phyloP scores from a whole-genome alignment of 2,329 filamentous ascomycete species.

The Stagonosporopsis tanaceti region DNA sequence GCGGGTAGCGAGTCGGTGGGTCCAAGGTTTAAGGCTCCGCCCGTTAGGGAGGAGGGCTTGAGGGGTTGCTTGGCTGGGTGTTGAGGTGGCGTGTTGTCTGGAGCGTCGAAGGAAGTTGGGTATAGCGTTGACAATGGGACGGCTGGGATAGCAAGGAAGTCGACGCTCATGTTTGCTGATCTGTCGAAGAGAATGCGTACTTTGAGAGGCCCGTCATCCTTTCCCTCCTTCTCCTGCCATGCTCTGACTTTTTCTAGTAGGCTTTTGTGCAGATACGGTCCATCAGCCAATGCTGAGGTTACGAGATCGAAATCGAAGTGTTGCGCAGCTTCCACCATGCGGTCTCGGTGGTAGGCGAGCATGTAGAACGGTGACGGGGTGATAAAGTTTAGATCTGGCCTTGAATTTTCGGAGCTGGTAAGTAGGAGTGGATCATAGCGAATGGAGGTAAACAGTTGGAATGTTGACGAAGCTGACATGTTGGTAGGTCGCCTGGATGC shows the following conservation, averaged over 20 bases:
- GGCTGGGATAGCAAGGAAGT: slow-evolving; percentile 50
- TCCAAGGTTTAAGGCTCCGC: slow-evolving; percentile 45
- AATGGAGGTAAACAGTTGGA: slow-evolving; percentile 51
- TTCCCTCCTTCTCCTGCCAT: slow-evolving; percentile 27
- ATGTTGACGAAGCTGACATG: slow-evolving; percentile 36
- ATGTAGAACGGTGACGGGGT: slow-evolving; percentile 76
- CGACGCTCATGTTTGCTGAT: slow-evolving; percentile 46
- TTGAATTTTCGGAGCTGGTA: slow-evolving; percentile 54
- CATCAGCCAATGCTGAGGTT: slow-evolving; percentile 45
- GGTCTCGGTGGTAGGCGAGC: slow-evolving; percentile 78
- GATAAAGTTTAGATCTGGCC: slow-evolving; percentile 56
- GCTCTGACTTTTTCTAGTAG: slow-evolving; percentile 43
- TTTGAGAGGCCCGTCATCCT: slow-evolving; percentile 41
- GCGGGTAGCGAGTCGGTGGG: slow-evolving; percentile 39
- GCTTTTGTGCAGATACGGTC: slow-evolving; percentile 43
- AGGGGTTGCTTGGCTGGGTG: slow-evolving; percentile 30
- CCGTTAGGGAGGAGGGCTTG: slow-evolving; percentile 46
- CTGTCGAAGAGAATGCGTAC: slow-evolving; percentile 64
- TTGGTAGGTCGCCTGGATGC: not conserved
- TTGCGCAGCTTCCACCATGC: slow-evolving; percentile 69
- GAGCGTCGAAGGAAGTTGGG: slow-evolving; percentile 63
- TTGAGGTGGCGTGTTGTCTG: slow-evolving; percentile 34
- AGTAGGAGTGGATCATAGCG: slow-evolving; percentile 51
- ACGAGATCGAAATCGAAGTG: slow-evolving; percentile 58
- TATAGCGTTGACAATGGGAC: slow-evolving; percentile 64